A percentile compares a stretch with the other conserved stretches of the same genome.
Conservation (phyloP, 129 eudicot genomes). For the Chrysanthemum lavandulifolium region DNA sequence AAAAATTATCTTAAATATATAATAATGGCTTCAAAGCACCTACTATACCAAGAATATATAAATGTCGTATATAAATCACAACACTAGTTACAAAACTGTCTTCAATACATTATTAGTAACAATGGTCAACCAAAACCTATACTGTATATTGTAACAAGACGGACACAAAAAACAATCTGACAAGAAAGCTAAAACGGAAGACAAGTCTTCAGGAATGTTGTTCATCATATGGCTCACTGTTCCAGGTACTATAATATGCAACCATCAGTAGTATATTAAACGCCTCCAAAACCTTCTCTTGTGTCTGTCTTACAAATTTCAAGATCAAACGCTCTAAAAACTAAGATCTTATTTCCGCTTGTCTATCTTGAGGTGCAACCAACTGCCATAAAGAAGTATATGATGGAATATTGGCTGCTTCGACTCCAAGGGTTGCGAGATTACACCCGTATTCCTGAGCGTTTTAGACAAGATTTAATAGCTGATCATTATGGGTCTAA, state of each 20-base stretch:
- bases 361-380: conserved; percentile 81
- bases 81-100: conserved; percentile 39
- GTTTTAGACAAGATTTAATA: neutral
- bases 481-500: neutral
- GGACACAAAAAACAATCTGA: conserved; percentile 12
- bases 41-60: conserved; percentile 11
- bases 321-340: conserved; percentile 15
- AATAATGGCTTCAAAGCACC: neutral
- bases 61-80: conserved; percentile 26
- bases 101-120: conserved; percentile 23
- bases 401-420: conserved; percentile 73
- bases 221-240: neutral
- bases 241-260: conserved; percentile 2
- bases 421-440: conserved; percentile 75
- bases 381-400: conserved; percentile 83
- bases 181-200: conserved; percentile 16
- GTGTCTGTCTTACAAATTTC: neutral
- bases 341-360: conserved; percentile 62
- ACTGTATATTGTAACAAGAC: conserved; percentile 24
- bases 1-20: too few relatives aligned
- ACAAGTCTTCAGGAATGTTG: neutral
- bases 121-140: conserved; percentile 18
- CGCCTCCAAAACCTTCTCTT: neutral
- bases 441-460: conserved; percentile 85
- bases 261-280: neutral